Evolutionary conservation across 83 land plant species (phyloP), one percentile per base, ranked within the genome.

Genomic region (Diphasiastrum complanatum): DNA sequence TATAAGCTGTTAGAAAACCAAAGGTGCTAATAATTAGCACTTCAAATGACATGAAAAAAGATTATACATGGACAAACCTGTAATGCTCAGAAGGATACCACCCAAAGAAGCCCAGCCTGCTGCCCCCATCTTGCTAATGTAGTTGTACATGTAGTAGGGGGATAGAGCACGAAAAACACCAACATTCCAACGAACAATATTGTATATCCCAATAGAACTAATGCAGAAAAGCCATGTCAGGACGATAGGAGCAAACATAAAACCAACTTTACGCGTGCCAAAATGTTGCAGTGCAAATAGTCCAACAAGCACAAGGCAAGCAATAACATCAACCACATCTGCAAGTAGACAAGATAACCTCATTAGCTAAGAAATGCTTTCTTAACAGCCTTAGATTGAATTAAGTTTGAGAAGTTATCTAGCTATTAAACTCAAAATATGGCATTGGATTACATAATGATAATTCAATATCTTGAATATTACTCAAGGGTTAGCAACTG

Each of bases 81-180:
- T 92, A 49, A 88, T 85, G 23, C 75, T 73, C 8, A 92, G 78
- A 37, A 92, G 78, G 26, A 92, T 60, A 14, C 98, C 98, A 11
- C 98, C 98, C 16, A 92, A 82, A 60, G 98, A 83, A 55, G 85
- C 74, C 96, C 96, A 88, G 4, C 89, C 96, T 63, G 81, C 92
- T 67, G 65, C 83, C 16, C 89, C 87, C 45, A 82, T 84, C 14
- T 66, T 53, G 31, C 53, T 71, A 52, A 93, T 82, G 68, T 79
- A 89, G 50, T 79, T 77, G 65, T 74, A 66, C 35, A 83, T 77
- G 65, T 85, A 86, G 53, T 63, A 60, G 35, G 99, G 99, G 28
- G 88, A 83, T 31, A 93, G 56, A 33, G 96, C 99, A 63, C 45
- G 64, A 5, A 73, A 67, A 33, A 93, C 60, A 27, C 68, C 66